Base-by-base conservation (phyloP, 306 rosid genomes). In the Cicer yamashitae region DNA sequence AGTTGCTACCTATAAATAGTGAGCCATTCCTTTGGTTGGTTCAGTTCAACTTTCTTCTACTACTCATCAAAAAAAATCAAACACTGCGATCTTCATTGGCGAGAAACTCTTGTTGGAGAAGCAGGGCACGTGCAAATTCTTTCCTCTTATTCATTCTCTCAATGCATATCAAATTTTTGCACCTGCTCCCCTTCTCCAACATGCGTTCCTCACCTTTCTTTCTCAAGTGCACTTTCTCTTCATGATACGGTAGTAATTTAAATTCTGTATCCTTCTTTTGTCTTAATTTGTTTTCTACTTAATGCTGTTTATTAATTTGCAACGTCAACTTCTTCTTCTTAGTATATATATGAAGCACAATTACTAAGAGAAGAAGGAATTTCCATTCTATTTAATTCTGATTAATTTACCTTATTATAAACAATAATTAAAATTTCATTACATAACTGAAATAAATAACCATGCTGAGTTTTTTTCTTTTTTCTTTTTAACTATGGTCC, bases 151-250 rank as follows among this genome's bases (percentile, higher is more conserved):
- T 60, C 38, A 48, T 70, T 77, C 74, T 79, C 61, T 74, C 60
- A 13, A 17, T 79, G 72, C 45, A 67, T 70, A 3, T 1, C 7
- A 66, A 70, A 5, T 0, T 2, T 75, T 86, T 90, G 99, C 99
- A 94, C 92, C 96, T 85, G 99, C 94, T 92, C 92, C 87, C 89
- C 93, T 89, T 92, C 96, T 86, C 98, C 99, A 92, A 86, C 99
- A 83, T 7, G 97, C 82, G 76, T 70, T 89, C 77, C 86, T 89
- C 82, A 77, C 84, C 92, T 74, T 67, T 62, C 89, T 69, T 13
- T 7, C 50, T 67, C 20, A 8, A 7, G 1, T 44, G 8, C 37
- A 30, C 8, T 8, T 69, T 38, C 61, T 40, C 20, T 37, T 68
- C 53, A 17, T 41, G 2, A 62, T 45, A 3, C 1, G 0, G 12